Base-by-base conservation (phyloP, 169 alveolate species). In the Cryptosporidium sp. region DNA sequence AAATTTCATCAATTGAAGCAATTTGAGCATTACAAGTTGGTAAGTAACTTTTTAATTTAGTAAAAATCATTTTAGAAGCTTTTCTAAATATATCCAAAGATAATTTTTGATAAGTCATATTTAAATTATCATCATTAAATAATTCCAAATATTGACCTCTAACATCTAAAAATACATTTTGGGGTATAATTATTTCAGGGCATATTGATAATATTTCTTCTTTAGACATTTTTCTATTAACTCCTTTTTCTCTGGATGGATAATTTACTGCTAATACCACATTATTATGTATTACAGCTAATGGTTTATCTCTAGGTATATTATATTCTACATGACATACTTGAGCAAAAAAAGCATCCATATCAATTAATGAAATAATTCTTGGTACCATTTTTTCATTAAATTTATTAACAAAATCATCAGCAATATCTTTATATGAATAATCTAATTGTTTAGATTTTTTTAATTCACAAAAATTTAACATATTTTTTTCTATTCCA, bases 341-440 rank as follows among this genome's bases (percentile, higher is more conserved):
- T 42, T 80, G 87, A 37, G 87, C 75, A 80, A 80, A 80, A 48
- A 80, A 80, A 31, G 87, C 87, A 42, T 80, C 87, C 87, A 80
- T 80, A 44, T 80, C 87, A 23, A 80, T 48, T 45, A 80, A 23
- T 56, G 87, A 35, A 3, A 80, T 42, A 2, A 80, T 31, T 80
- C 67, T 80, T 4, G 87, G 87, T 8, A 80, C 75, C 60, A 80
- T 61, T 39, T 60, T 65, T 3, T 29, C 75, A 12, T 80, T 42
- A 16, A 60, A 80, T 48, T 80, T 37, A 16, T 29, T 21, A 14
- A 39, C 16, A 80, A 80, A 80, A 18, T 80, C 67, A 10, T 37
- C 39, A 8, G n/a, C 29, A n/a, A 80, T 39, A 31, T 80, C 75
- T 37, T 42, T 51, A 61, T 39, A 80, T 33, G 37, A 37, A 21